A percentile compares a stretch with the other conserved stretches of the same genome.
phyloP scores from a whole-genome alignment of 768 basidiomycete species.

The Boletus patriciae region DNA sequence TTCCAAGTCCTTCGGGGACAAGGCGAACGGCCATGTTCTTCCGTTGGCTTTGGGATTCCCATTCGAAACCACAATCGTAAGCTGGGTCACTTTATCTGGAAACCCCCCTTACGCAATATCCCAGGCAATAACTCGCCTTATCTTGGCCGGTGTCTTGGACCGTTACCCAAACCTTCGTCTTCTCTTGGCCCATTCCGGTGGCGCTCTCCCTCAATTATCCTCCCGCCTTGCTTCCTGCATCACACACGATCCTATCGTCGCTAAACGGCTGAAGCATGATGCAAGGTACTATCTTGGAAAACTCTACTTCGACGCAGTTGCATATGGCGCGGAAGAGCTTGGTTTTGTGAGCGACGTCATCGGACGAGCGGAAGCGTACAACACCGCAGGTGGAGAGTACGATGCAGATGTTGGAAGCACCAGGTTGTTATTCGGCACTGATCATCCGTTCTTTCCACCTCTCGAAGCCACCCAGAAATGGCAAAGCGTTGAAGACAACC shows the following conservation, averaged over 20 bases:
- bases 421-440: constrained; percentile 79
- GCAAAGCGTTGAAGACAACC: constrained; percentile 83
- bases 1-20: constrained; percentile 69
- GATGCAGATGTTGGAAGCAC: constrained; percentile 47
- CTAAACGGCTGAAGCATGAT: constrained; percentile 73
- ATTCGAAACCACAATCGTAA: constrained; percentile 83
- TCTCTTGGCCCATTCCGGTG: constrained; percentile 86
- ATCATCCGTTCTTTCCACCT: constrained; percentile 91
- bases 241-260: constrained; percentile 79
- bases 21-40: constrained; percentile 83
- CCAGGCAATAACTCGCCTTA: constrained; percentile 72
- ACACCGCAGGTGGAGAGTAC: constrained; percentile 31
- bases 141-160: constrained; percentile 79
- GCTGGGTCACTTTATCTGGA: constrained; percentile 26
- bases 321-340: constrained; percentile 84
- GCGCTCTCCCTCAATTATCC: constrained; percentile 79
- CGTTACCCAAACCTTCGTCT: constrained; percentile 73
- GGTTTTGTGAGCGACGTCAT: constrained; percentile 73
- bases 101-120: constrained; percentile 7
- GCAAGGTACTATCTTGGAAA: constrained; percentile 80
- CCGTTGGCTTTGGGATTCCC: constrained; percentile 87
- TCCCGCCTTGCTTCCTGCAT: constrained; percentile 85
- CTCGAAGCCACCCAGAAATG: constrained; percentile 66
- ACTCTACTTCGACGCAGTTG: constrained; percentile 84
- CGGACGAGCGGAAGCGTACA: constrained; percentile 56